A percentile compares a stretch with the other conserved stretches of the same genome.
phyloP scores from a whole-genome alignment of 345 rosid species.

The Streptanthus diversifolius region DNA sequence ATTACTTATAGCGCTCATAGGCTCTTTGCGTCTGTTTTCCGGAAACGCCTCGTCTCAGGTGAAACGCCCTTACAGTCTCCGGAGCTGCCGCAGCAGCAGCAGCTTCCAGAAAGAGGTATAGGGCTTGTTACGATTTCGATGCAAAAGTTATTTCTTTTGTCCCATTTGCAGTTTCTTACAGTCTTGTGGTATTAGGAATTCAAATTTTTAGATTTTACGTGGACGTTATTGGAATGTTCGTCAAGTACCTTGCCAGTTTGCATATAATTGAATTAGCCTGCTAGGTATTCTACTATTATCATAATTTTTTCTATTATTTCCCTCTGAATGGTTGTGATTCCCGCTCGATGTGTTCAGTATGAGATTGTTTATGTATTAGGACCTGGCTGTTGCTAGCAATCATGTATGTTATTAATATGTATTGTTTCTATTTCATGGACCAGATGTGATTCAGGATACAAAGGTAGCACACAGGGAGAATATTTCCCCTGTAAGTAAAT shows the following conservation, averaged over 20 bases:
- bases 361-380: background rate
- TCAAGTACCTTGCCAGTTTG: background rate
- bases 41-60: constrained; percentile 58
- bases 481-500: constrained; percentile 23
- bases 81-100: constrained; percentile 28
- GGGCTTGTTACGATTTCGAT: background rate
- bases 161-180: background rate
- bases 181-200: background rate
- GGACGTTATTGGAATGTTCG: constrained; percentile 1
- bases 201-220: background rate
- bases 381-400: background rate
- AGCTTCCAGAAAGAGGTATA: constrained; percentile 45
- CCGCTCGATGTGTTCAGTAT: background rate
- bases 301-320: background rate
- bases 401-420: constrained; percentile 6
- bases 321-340: background rate
- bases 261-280: background rate
- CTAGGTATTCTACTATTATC: background rate
- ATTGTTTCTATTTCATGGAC: constrained; percentile 12
- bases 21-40: constrained; percentile 69
- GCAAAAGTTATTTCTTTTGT: background rate
- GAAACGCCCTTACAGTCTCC: constrained; percentile 27
- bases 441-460: constrained; percentile 31
- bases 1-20: constrained; percentile 70
- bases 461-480: constrained; percentile 7